phyloP scores from a whole-genome alignment of 2,329 filamentous ascomycete genomes.

The Aspergillus flavus region DNA sequence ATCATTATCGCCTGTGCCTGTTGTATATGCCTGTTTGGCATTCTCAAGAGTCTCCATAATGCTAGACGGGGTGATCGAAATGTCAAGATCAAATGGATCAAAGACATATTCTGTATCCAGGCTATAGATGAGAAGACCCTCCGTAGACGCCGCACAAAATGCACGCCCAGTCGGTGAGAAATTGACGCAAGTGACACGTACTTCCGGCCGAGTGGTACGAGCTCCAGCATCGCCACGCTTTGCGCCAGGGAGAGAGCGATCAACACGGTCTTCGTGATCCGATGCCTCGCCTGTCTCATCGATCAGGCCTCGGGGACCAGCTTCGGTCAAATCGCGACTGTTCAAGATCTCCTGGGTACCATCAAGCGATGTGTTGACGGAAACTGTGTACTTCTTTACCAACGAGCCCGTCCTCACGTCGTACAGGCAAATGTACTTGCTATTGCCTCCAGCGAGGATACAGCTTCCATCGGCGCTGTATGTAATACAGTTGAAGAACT shows the following conservation, averaged over 20 bases:
- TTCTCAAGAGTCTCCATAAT: slow-evolving; percentile 71
- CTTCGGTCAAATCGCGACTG: slow-evolving; percentile 87
- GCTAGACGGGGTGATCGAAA: slow-evolving; percentile 86
- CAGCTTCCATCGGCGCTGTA: slow-evolving; percentile 94
- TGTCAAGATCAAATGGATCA: slow-evolving; percentile 93
- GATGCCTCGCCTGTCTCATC: slow-evolving; percentile 87
- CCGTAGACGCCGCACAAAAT: slow-evolving; percentile 93
- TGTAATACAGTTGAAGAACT: slow-evolving; percentile 82
- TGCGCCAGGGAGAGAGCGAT: slow-evolving; percentile 78
- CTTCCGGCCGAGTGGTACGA: slow-evolving; percentile 75
- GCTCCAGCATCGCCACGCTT: slow-evolving; percentile 84
- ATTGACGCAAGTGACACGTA: slow-evolving; percentile 79
- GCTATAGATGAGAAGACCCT: slow-evolving; percentile 91
- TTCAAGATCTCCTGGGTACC: slow-evolving; percentile 97
- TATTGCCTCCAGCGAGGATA: slow-evolving; percentile 87
- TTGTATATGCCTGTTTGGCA: slow-evolving; percentile 36
- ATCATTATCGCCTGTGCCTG: slow-evolving; percentile 63
- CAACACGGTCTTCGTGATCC: slow-evolving; percentile 81
- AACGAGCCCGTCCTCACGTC: slow-evolving; percentile 90
- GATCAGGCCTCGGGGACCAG: slow-evolving; percentile 79
- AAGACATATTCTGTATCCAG: slow-evolving; percentile 83
- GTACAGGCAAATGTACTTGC: slow-evolving; percentile 98
- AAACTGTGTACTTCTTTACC: slow-evolving; percentile 93
- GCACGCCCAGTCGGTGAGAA: slow-evolving; percentile 88
- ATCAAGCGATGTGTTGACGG: slow-evolving; percentile 90